Evolutionary conservation across 257 asterid genomes (phyloP).

Genomic region (Nicotiana otophora): DNA sequence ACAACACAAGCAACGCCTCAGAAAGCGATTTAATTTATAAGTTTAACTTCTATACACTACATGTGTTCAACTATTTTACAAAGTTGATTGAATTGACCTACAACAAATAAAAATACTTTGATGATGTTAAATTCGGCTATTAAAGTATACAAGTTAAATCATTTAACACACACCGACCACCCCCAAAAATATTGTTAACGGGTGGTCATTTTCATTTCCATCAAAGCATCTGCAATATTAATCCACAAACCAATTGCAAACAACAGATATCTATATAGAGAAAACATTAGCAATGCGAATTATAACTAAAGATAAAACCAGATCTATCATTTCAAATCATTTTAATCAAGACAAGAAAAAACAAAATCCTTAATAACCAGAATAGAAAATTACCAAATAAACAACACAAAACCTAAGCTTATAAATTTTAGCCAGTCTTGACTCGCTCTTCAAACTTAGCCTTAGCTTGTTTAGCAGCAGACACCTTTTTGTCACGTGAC

Average conservation of each 20-base stretch:
- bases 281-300: background rate
- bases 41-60: background rate
- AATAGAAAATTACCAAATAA: background rate
- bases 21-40: background rate
- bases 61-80: background rate
- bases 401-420: conserved; percentile 31
- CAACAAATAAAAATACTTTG: too few species aligned
- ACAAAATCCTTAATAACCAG: background rate
- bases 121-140: too few species aligned
- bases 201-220: background rate
- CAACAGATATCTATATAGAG: background rate
- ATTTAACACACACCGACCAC: too few species aligned
- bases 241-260: background rate
- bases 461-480: conserved; percentile 29
- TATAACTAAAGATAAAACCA: background rate
- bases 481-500: conserved; percentile 26
- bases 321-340: background rate
- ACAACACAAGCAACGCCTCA: conserved; percentile 5
- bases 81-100: too few species aligned
- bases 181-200: too few species aligned
- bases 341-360: background rate
- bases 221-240: background rate
- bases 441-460: conserved; percentile 32
- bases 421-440: conserved; percentile 33
- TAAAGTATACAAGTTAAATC: too few species aligned